Conservation (phyloP, 257 asterid genomes). For the Plantago elongata region DNA sequence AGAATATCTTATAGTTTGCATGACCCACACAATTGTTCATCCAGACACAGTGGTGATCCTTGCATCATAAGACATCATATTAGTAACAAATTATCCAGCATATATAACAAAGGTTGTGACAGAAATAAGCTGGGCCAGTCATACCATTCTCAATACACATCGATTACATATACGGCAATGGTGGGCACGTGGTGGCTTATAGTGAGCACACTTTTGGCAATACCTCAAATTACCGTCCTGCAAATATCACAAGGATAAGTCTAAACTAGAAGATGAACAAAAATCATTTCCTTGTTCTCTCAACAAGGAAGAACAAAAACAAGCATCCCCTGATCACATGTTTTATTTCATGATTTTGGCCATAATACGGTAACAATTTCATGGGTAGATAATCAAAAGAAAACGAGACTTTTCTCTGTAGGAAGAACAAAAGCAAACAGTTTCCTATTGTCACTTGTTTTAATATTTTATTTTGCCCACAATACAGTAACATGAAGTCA, state of each 20-base stretch:
- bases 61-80: constrained; percentile 41
- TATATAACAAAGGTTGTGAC: constrained; percentile 24
- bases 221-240: constrained; percentile 92
- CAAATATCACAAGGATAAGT: constrained; percentile 18
- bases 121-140: constrained; percentile 30
- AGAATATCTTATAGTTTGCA: constrained; percentile 81
- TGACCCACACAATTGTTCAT: constrained; percentile 95
- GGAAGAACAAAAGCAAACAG: no score
- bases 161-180: constrained; percentile 88
- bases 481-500: no score
- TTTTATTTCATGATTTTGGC: background rate
- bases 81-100: constrained; percentile 29
- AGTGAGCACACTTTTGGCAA: constrained; percentile 82
- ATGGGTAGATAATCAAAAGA: no score
- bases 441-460: no score
- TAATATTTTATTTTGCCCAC: no score
- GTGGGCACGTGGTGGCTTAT: constrained; percentile 95
- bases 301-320: background rate
- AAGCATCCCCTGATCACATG: background rate
- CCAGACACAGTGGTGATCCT: constrained; percentile 98
- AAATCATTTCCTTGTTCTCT: background rate
- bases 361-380: background rate
- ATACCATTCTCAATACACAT: constrained; percentile 93
- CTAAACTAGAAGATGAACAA: background rate
- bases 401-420: no score